Evolutionary conservation across 208 protist genomes (phyloP).

Genomic region (Trypanosoma platydactyli): DNA sequence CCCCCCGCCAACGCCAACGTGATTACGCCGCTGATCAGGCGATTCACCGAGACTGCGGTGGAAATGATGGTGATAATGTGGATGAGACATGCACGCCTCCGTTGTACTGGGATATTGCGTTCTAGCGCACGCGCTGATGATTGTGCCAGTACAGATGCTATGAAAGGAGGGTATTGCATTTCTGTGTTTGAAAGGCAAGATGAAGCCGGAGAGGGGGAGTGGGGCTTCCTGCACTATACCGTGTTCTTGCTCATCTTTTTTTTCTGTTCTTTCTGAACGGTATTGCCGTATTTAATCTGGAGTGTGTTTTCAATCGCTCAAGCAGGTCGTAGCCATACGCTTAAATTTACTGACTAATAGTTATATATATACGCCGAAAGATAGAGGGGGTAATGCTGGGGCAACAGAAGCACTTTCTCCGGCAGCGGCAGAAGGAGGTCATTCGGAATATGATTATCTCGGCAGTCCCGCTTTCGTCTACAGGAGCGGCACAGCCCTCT

Average conservation of each 20-base stretch:
- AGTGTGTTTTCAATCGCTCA: no score
- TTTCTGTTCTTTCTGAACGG: neutral
- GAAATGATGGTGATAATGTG: neutral
- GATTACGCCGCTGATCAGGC: constrained; percentile 22
- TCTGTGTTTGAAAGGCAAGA: no score
- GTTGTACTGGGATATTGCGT: constrained; percentile 74
- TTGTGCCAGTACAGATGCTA: neutral
- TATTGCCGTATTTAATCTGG: no score
- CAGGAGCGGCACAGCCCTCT: constrained; percentile 35
- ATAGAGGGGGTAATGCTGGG: constrained; percentile 22
- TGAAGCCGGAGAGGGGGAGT: no score
- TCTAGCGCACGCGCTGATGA: constrained; percentile 26
- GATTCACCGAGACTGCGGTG: neutral
- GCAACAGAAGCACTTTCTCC: constrained; percentile 57
- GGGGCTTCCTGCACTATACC: constrained; percentile 2
- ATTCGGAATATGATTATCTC: constrained; percentile 71
- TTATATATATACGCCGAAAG: neutral
- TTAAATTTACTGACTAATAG: no score
- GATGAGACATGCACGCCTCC: constrained; percentile 41
- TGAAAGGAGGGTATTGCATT: neutral
- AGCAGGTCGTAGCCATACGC: no score
- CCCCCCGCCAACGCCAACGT: neutral
- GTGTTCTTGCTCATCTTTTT: neutral
- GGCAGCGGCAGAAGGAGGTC: constrained; percentile 63
- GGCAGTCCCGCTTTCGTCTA: constrained; percentile 53